These are phyloP conservation scores for Penicillium sp. DNA, from an alignment of 2,329 filamentous ascomycete genomes.

Conservation along the genomic window DNA sequence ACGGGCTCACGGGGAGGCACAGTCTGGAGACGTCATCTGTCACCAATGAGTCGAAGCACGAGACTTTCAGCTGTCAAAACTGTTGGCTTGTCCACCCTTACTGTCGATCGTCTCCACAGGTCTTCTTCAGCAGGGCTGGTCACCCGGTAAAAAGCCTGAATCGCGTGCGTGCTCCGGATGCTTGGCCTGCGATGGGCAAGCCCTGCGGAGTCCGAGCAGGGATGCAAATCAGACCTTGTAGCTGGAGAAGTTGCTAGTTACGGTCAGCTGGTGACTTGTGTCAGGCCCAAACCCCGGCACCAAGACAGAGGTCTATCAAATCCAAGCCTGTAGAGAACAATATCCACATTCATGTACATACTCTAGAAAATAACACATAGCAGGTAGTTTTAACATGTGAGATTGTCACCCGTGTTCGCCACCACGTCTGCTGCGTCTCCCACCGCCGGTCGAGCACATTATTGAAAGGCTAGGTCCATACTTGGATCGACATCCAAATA, in stretches of 20 bases:
- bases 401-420: background rate
- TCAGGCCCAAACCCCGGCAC: background rate
- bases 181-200: background rate
- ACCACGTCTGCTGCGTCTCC: background rate
- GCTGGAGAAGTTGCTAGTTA: background rate
- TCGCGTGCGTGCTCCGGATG: background rate
- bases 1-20: background rate
- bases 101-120: background rate
- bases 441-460: background rate
- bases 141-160: background rate
- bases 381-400: background rate
- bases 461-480: constrained; percentile 7
- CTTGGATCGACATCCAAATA: constrained; percentile 15
- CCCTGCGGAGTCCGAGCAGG: background rate
- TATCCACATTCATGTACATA: background rate
- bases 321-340: background rate
- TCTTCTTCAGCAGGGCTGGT: background rate
- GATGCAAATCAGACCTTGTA: background rate
- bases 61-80: background rate
- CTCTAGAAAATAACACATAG: background rate
- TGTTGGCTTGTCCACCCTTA: constrained; percentile 2
- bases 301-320: background rate
- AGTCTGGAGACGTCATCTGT: background rate
- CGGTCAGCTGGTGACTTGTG: background rate
- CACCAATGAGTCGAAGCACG: background rate